These are phyloP conservation scores for Nicotiana attenuata DNA, from an alignment of 257 asterid species.

Conservation along the genomic window DNA sequence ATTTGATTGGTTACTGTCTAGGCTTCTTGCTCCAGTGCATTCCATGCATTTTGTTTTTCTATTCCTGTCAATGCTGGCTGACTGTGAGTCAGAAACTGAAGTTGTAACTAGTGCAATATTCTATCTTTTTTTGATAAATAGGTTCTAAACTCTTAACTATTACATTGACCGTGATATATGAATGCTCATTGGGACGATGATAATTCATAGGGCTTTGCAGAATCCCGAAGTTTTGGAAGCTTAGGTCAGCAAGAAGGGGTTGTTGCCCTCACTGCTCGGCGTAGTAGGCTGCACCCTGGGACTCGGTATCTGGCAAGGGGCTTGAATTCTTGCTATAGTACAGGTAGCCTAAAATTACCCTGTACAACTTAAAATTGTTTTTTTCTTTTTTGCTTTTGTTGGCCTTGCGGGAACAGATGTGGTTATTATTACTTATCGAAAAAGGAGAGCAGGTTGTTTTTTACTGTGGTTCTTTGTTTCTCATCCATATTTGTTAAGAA, in stretches of 20 bases:
- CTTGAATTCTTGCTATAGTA: constrained; percentile 84
- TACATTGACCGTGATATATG: not conserved
- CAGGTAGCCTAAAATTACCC: constrained; percentile 47
- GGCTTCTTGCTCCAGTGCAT: constrained; percentile 7
- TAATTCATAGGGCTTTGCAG: constrained; percentile 86
- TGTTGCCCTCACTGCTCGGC: constrained; percentile 92
- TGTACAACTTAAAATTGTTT: constrained; percentile 4
- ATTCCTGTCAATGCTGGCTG: not conserved
- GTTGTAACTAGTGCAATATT: not conserved
- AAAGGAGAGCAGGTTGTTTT: not conserved
- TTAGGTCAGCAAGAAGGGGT: constrained; percentile 94
- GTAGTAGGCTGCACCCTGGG: constrained; percentile 99
- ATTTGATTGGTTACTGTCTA: not conserved
- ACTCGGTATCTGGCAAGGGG: constrained; percentile 98
- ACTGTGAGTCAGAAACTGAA: not conserved
- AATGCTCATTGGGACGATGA: constrained; percentile 31
- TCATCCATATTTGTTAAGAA: constrained; percentile 3
- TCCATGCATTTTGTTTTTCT: not conserved
- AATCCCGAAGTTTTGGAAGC: constrained; percentile 85
- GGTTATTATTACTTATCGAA: not conserved
- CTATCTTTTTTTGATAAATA: not conserved
- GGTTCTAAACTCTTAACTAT: not conserved
- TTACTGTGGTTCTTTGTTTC: not conserved
- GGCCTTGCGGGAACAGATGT: constrained; percentile 5
- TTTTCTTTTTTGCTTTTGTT: constrained; percentile 14